Evolutionary conservation across 208 protist species (phyloP).

Genomic region (Leishmania gerbilli): DNA sequence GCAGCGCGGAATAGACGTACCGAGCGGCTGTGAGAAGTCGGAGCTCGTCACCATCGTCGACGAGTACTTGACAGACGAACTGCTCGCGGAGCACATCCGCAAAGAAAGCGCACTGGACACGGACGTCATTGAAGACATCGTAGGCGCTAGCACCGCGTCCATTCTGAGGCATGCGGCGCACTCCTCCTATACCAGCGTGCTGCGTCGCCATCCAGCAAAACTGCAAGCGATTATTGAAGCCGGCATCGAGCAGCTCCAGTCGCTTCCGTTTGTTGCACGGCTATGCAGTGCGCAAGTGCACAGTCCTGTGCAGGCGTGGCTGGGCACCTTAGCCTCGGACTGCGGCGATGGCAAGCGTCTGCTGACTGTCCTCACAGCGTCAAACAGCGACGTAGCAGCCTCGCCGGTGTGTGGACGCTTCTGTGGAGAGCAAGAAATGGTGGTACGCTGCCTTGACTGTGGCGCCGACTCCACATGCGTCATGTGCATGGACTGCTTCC

Average conservation of each 20-base stretch:
- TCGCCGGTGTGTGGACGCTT: conserved; percentile 62
- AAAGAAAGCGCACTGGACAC: conserved; percentile 14
- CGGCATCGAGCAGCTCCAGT: conserved; percentile 39
- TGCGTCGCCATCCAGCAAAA: conserved; percentile 42
- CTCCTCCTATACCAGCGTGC: conserved; percentile 28
- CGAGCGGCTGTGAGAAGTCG: conserved; percentile 27
- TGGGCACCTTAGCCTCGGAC: conserved; percentile 22
- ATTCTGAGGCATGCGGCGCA: conserved; percentile 35
- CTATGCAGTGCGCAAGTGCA: conserved; percentile 25
- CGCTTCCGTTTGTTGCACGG: conserved; percentile 7
- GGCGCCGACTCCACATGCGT: conserved; percentile 84
- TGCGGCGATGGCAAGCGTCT: conserved; percentile 20
- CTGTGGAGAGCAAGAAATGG: conserved; percentile 55
- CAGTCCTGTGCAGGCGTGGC: conserved; percentile 48
- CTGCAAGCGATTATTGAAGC: conserved; percentile 41
- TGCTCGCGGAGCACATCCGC: conserved; percentile 18
- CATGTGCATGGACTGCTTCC: conserved; percentile 93
- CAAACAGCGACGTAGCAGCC: conserved; percentile 15
- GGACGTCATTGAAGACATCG: conserved; percentile 22
- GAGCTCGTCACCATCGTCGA: conserved; percentile 42
- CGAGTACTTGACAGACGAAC: conserved; percentile 26
- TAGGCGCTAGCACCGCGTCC: conserved; percentile 10
- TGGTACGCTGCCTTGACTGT: conserved; percentile 90
- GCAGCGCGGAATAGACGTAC: conserved; percentile 35
- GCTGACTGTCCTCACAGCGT: conserved; percentile 9